Percentiles rank a stretch among this genome's conserved stretches.
Evolutionary conservation across 23 red algal species (phyloP).

Genomic region (Gracilaria domingensis): DNA sequence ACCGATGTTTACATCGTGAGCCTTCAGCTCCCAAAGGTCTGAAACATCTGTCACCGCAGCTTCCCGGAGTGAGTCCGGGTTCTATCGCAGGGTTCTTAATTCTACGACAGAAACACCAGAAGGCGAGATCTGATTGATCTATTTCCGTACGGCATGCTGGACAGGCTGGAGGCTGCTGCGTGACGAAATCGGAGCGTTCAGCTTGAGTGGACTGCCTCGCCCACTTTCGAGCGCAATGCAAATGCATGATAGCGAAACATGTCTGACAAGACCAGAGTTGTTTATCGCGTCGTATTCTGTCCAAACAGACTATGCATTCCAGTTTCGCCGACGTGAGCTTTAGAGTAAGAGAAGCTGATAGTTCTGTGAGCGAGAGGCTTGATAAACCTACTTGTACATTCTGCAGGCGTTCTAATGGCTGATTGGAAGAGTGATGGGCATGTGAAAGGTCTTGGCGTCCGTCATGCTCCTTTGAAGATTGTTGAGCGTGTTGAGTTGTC

Average conservation of each 20-base stretch:
- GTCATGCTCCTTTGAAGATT: neutral
- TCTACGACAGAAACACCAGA: slow-evolving; percentile 76
- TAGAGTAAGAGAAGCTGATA: slow-evolving; percentile 24
- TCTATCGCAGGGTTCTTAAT: slow-evolving; percentile 49
- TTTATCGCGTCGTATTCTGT: slow-evolving; percentile 59
- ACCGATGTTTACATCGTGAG: slow-evolving; percentile 65
- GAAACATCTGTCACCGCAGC: slow-evolving; percentile 73
- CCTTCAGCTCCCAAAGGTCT: slow-evolving; percentile 27
- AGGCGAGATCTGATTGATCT: slow-evolving; percentile 12
- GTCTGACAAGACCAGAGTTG: slow-evolving; percentile 74
- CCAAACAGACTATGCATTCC: slow-evolving; percentile 84
- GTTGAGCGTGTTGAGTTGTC: neutral
- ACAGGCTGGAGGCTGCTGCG: slow-evolving; percentile 19
- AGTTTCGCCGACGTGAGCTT: slow-evolving; percentile 51
- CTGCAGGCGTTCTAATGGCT: neutral
- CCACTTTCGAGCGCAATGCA: slow-evolving; percentile 80
- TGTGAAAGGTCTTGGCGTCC: neutral
- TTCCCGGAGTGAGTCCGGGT: slow-evolving; percentile 67
- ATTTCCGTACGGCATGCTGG: slow-evolving; percentile 67
- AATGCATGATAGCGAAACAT: slow-evolving; percentile 70
- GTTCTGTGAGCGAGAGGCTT: slow-evolving; percentile 47
- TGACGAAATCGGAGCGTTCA: neutral
- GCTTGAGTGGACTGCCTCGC: slow-evolving; percentile 19
- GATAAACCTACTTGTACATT: slow-evolving; percentile 13
- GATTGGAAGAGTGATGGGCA: neutral